A percentile compares a stretch with the other conserved stretches of the same genome.
phyloP scores from a whole-genome alignment of 2,329 filamentous ascomycete species.

The Alternaria sp. region DNA sequence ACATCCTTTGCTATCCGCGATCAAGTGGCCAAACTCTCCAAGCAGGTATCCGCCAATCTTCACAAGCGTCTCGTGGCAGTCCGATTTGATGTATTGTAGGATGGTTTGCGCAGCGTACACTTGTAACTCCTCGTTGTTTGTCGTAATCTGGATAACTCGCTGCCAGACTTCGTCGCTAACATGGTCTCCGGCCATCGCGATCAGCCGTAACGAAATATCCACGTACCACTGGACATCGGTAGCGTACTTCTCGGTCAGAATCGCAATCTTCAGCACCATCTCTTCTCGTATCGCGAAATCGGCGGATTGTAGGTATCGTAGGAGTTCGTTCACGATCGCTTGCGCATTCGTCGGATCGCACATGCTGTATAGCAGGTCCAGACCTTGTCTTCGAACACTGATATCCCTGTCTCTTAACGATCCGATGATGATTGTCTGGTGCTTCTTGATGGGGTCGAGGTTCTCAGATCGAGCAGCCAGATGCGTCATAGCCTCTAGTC shows the following conservation, averaged over 20 bases:
- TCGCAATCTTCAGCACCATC: conserved; percentile 99
- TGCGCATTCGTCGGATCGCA: conserved; percentile 95
- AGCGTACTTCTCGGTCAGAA: conserved; percentile 97
- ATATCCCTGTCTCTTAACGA: conserved; percentile 96
- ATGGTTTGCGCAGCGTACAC: conserved; percentile 95
- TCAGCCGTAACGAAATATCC: conserved; percentile 91
- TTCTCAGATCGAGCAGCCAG: conserved; percentile 92
- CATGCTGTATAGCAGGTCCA: conserved; percentile 99
- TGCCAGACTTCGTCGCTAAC: conserved; percentile 99
- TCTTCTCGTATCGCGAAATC: conserved; percentile 98
- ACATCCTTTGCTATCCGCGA: conserved; percentile 89
- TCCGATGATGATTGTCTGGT: conserved; percentile 94
- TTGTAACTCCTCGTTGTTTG: conserved; percentile 98
- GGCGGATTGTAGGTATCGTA: conserved; percentile 93
- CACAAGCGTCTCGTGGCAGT: conserved; percentile 95
- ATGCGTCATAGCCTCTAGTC: conserved; percentile 97
- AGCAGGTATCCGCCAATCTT: conserved; percentile 98
- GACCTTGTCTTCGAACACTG: conserved; percentile 91
- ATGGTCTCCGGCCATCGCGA: conserved; percentile 96
- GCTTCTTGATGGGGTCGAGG: conserved; percentile 95
- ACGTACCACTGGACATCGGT: conserved; percentile 99
- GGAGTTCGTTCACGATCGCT: conserved; percentile 88
- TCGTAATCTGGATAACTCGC: conserved; percentile 97
- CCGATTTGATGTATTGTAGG: conserved; percentile 90
- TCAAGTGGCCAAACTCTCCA: conserved; percentile 95